Evolutionary conservation across 2,329 filamentous ascomycete species (phyloP), one percentile per base, ranked within the genome.

Genomic region (Cercospora sojina): DNA sequence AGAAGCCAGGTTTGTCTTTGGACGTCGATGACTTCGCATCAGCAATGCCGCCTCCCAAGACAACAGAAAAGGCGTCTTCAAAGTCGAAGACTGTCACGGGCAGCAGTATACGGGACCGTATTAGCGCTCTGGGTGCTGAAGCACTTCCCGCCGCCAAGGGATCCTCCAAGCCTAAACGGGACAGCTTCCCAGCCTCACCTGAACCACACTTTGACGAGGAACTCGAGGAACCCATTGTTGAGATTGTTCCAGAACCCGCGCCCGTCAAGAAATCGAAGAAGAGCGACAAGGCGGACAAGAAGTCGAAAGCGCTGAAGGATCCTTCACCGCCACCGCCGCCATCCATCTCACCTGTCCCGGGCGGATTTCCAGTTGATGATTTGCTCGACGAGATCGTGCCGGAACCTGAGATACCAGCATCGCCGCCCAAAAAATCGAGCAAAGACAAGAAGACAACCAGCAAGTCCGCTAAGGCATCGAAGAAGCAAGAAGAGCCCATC

Each of bases 41-140:
- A 69, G 71, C 77, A 70, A 74, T 77, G 71, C 77, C 79, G 72
- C 77, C 78, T 69, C 77, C 80, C 65, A 81, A 81, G 72, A 76
- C 80, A 71, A 76, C 79, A 51, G 76, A 79, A 66, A 79, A 76
- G 64, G 74, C 73, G 55, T 71, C 80, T 68, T 72, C 79, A 59
- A 82, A 81, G 72, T 73, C 77, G 63, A 76, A 82, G 79, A 69
- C 82, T 65, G 75, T 72, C 57, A 82, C 81, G 70, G 77, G 80
- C 13, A 83, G 72, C 80, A 58, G 79, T 41, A 73, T 87, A 49
- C 81, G 83, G 16, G 85, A 87, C 70, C 83, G 83, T 70, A 83
- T 87, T 77, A 85, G 80, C 70, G 75, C 81, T 16, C 70, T 79
- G 61, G 75, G 79, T 69, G 77, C 74, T 64, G 79, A 80, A 51